phyloP scores from a whole-genome alignment of 345 rosid genomes.

The Geranium brycei region DNA sequence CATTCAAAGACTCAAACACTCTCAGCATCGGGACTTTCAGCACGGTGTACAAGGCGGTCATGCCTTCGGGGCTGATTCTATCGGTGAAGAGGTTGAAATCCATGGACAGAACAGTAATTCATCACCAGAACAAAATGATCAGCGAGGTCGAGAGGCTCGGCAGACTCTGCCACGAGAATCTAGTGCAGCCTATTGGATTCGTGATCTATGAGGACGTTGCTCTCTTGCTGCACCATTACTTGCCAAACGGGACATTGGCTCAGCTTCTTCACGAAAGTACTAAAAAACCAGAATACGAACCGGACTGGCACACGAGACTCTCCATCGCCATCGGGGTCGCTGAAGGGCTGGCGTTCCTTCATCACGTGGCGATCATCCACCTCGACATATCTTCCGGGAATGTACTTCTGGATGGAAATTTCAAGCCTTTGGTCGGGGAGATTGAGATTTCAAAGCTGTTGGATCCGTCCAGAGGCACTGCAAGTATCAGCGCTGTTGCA shows the following conservation, averaged over 20 bases:
- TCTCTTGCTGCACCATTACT: constrained; percentile 71
- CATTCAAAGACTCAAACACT: constrained; percentile 73
- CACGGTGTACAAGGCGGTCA: constrained; percentile 66
- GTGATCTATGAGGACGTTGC: constrained; percentile 88
- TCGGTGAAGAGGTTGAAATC: constrained; percentile 77
- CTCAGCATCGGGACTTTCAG: constrained; percentile 81
- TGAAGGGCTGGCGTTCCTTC: constrained; percentile 83
- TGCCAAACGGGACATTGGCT: constrained; percentile 68
- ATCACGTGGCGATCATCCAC: constrained; percentile 79
- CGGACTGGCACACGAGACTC: constrained; percentile 84
- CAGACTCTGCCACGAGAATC: constrained; percentile 84
- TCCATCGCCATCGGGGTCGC: constrained; percentile 83
- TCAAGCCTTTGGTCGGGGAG: constrained; percentile 68
- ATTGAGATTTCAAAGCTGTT: constrained; percentile 84
- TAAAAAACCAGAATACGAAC: constrained; percentile 53
- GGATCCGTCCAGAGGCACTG: constrained; percentile 64
- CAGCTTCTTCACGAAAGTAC: constrained; percentile 69
- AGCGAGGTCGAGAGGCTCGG: constrained; percentile 91
- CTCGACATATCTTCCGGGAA: constrained; percentile 82
- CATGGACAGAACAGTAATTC: constrained; percentile 69
- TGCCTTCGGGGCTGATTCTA: constrained; percentile 87
- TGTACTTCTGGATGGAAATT: constrained; percentile 63
- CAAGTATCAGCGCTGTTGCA: constrained; percentile 86
- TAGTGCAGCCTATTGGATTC: constrained; percentile 68
- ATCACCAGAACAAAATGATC: constrained; percentile 89